These are phyloP conservation scores for Candida arabinofermentans DNA, from an alignment of 805 yeast species.

Conservation along the genomic window DNA sequence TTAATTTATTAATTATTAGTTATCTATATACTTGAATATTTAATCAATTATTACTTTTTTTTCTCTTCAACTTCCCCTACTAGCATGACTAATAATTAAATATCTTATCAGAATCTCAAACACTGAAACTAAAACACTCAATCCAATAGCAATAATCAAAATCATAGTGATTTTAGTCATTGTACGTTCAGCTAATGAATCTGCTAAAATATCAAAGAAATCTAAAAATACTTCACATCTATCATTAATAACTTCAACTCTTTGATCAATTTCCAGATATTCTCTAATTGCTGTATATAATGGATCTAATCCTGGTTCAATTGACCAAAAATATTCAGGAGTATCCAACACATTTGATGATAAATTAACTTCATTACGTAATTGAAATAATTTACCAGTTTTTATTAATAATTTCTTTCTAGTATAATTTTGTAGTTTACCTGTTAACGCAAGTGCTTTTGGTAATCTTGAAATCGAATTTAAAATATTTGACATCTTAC, in stretches of 20 bases:
- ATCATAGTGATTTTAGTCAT: constrained; percentile 90
- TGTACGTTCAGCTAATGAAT: constrained; percentile 88
- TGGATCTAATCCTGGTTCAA: constrained; percentile 93
- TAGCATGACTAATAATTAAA: constrained; percentile 34
- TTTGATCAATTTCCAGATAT: constrained; percentile 89
- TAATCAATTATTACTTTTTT: not conserved
- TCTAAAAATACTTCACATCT: constrained; percentile 92
- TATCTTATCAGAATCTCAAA: constrained; percentile 65
- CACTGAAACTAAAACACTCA: constrained; percentile 73
- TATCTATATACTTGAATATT: not conserved
- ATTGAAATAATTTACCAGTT: constrained; percentile 84
- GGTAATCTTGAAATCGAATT: constrained; percentile 88
- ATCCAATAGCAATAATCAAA: constrained; percentile 75
- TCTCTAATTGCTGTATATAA: constrained; percentile 85
- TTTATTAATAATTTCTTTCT: constrained; percentile 82
- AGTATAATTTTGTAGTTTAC: constrained; percentile 71
- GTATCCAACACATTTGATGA: constrained; percentile 90
- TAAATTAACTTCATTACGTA: constrained; percentile 89
- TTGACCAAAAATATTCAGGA: constrained; percentile 95
- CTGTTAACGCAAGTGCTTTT: constrained; percentile 83
- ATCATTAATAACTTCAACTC: constrained; percentile 91
- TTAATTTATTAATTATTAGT: constrained; percentile 4
- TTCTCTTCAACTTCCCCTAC: no score
- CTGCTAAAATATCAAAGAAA: constrained; percentile 87
- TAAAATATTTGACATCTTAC: constrained; percentile 80